Evolutionary conservation across 2,329 filamentous ascomycete species (phyloP).

Genomic region (Huntiella abstrusa): DNA sequence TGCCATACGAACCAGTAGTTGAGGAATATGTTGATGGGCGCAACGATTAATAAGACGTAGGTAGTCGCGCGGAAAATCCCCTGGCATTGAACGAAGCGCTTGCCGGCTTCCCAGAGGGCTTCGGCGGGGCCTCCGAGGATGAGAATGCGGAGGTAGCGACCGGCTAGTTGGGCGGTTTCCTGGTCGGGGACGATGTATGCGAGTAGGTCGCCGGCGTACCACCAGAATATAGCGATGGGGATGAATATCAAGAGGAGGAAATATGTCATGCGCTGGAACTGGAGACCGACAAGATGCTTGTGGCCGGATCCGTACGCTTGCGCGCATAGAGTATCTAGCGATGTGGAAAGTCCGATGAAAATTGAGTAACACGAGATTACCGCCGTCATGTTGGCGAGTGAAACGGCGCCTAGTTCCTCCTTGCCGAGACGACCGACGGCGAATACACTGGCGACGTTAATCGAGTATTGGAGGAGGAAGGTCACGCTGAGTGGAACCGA

Average conservation of each 20-base stretch:
- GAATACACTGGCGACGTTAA: conserved; percentile 68
- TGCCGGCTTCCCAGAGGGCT: conserved; percentile 58
- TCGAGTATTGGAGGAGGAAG: conserved; percentile 64
- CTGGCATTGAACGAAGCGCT: conserved; percentile 68
- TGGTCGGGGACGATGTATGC: conserved; percentile 23
- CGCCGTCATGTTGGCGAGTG: conserved; percentile 50
- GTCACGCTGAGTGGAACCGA: conserved; percentile 53
- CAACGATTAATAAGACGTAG: conserved; percentile 57
- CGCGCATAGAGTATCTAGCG: conserved; percentile 77
- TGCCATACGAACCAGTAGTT: conserved; percentile 67
- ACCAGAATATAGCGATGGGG: conserved; percentile 56
- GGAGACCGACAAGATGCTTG: conserved; percentile 69
- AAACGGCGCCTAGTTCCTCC: conserved; percentile 29
- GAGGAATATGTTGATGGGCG: conserved; percentile 57
- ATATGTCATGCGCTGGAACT: conserved; percentile 63
- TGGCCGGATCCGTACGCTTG: conserved; percentile 87
- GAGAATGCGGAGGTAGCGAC: conserved; percentile 52
- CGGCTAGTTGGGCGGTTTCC: conserved; percentile 50
- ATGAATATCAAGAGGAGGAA: conserved; percentile 56
- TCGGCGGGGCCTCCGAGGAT: conserved; percentile 58
- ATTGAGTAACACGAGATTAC: conserved; percentile 62
- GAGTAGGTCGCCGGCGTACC: conserved; percentile 47
- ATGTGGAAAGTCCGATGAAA: conserved; percentile 72
- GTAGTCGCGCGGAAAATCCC: conserved; percentile 63
- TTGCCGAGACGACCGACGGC: conserved; percentile 59